Evolutionary conservation across 495 filamentous ascomycete species (phyloP).

Genomic region (Neurospora pannonica): DNA sequence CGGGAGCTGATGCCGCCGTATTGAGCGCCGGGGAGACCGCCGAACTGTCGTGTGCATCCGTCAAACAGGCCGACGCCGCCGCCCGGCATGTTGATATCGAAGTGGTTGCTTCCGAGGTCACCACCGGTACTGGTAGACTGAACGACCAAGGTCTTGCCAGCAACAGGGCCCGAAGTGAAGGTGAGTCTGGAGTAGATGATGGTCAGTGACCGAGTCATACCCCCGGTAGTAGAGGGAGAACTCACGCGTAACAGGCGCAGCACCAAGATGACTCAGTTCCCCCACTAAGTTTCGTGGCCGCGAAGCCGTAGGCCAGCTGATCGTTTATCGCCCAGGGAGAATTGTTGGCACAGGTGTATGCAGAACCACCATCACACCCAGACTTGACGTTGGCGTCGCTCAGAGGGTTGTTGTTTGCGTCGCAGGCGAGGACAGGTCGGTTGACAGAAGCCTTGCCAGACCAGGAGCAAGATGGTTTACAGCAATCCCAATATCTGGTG

Average conservation of each 20-base stretch:
- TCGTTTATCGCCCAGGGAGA: constrained; percentile 44
- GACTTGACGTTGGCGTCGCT: constrained; percentile 18
- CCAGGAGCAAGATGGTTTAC: constrained; percentile 51
- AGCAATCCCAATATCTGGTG: constrained; percentile 50
- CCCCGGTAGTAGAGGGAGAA: no score
- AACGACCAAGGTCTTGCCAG: constrained; percentile 50
- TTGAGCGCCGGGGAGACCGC: constrained; percentile 42
- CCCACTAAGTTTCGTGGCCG: constrained; percentile 38
- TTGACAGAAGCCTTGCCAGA: constrained; percentile 41
- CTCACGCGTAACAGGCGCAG: constrained; percentile 47
- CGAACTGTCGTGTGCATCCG: constrained; percentile 43
- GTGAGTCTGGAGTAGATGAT: constrained; percentile 14
- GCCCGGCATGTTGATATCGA: constrained; percentile 49
- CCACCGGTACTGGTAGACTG: constrained; percentile 55
- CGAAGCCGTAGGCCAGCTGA: constrained; percentile 46
- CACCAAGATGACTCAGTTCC: constrained; percentile 41
- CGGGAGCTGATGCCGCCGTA: constrained; percentile 47
- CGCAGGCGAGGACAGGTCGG: constrained; percentile 41
- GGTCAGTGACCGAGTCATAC: constrained; percentile 5
- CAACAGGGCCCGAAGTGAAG: constrained; percentile 30
- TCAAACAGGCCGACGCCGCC: constrained; percentile 50
- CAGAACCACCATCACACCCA: constrained; percentile 33
- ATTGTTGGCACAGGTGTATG: constrained; percentile 46
- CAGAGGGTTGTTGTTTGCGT: constrained; percentile 39
- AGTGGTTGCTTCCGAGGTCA: constrained; percentile 47